Evolutionary conservation across 352 stramenopile genomes (phyloP).

Genomic region (Blastocystis sp.): DNA sequence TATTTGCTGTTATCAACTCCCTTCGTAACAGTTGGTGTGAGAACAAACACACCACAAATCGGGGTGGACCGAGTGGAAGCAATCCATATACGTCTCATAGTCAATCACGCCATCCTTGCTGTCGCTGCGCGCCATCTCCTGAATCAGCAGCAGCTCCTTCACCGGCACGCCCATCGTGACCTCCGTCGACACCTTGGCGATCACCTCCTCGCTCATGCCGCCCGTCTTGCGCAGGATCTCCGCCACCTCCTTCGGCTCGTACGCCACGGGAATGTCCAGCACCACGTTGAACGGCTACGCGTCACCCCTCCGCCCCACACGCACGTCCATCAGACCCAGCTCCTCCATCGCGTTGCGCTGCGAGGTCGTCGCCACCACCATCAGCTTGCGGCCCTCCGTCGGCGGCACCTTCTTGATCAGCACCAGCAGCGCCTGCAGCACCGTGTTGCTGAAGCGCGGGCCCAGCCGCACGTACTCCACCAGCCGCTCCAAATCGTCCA

Average conservation of each 20-base stretch:
- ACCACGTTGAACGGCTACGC: constrained; percentile 67
- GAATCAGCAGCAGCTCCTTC: constrained; percentile 66
- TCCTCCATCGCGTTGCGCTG: constrained; percentile 73
- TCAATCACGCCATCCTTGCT: constrained; percentile 58
- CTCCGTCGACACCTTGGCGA: constrained; percentile 46
- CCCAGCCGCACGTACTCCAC: constrained; percentile 93
- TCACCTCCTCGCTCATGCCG: constrained; percentile 65
- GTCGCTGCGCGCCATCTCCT: constrained; percentile 68
- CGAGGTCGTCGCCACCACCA: constrained; percentile 72
- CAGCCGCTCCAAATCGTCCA: constrained; percentile 98
- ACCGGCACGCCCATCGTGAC: constrained; percentile 60
- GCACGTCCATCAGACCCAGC: constrained; percentile 64
- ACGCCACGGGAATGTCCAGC: constrained; percentile 60
- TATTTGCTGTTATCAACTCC: too few species aligned
- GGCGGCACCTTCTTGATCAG: constrained; percentile 93
- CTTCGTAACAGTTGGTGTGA: constrained; percentile 31
- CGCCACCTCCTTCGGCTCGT: constrained; percentile 49
- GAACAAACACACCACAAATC: constrained; percentile 32
- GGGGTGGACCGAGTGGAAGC: constrained; percentile 58
- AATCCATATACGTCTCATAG: constrained; percentile 67
- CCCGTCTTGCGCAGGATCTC: constrained; percentile 47
- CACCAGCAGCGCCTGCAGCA: constrained; percentile 96
- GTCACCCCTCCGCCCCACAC: background rate
- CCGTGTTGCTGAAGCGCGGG: constrained; percentile 93
- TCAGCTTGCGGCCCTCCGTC: constrained; percentile 83